Conservation (phyloP, 257 asterid species). For the Gentiana macrophylla region DNA sequence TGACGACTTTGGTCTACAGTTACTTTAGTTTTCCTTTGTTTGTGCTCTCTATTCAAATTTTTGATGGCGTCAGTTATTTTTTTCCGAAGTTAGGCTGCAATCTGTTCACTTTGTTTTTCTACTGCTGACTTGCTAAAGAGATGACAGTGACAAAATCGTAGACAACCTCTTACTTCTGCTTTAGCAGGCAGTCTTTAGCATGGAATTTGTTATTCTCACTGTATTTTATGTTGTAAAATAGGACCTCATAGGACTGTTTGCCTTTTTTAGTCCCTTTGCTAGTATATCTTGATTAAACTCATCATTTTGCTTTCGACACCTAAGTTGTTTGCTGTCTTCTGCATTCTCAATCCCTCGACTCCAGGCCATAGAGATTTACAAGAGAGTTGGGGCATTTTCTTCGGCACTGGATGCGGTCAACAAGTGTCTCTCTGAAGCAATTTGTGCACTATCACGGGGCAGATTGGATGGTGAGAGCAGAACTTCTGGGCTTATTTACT, state of each 20-base stretch:
- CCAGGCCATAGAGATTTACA: constrained; percentile 81
- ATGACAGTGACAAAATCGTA: no score
- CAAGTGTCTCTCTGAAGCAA: constrained; percentile 89
- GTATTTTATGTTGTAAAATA: no score
- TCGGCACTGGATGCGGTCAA: constrained; percentile 76
- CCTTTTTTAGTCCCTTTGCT: no score
- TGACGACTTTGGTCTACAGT: no score
- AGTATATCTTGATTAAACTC: neutral
- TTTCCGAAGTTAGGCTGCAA: no score
- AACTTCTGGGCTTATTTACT: constrained; percentile 63
- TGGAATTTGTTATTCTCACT: no score
- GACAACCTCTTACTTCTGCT: neutral
- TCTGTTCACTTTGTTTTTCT: no score
- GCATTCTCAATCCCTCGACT: neutral
- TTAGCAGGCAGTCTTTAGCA: neutral
- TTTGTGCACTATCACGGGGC: constrained; percentile 81
- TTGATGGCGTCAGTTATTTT: no score
- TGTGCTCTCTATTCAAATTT: no score
- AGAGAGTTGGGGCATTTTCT: constrained; percentile 90
- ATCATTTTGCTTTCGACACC: neutral
- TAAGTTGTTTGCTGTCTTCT: neutral
- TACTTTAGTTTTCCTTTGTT: no score
- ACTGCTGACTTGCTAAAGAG: no score
- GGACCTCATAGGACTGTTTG: no score
- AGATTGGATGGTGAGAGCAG: constrained; percentile 90